Evolutionary conservation across 352 stramenopile genomes (phyloP).

Genomic region (Chloridella minuta): DNA sequence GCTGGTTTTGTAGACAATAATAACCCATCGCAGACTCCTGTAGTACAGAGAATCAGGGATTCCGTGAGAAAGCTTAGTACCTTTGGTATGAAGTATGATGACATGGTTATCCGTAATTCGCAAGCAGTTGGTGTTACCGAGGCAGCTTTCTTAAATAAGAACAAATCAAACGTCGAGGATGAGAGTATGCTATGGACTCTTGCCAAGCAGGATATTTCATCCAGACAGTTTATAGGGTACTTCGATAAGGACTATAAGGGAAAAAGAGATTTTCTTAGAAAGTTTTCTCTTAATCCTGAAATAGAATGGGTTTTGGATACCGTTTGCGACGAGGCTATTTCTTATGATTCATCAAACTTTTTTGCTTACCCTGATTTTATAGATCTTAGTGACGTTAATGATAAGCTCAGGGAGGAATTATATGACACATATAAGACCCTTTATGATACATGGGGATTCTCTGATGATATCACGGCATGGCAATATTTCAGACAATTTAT

Average conservation of each 20-base stretch:
- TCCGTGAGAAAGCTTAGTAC: background rate
- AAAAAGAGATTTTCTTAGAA: background rate
- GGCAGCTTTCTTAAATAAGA: background rate
- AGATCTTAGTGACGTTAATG: background rate
- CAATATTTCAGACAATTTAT: background rate
- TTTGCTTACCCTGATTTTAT: background rate
- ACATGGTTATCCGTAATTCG: background rate
- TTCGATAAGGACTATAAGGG: background rate
- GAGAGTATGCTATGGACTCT: background rate
- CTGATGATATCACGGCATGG: background rate
- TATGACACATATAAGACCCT: background rate
- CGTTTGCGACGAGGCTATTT: background rate
- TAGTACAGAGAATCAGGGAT: background rate
- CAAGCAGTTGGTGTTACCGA: background rate
- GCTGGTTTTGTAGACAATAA: background rate
- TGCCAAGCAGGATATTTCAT: background rate
- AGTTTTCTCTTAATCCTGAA: background rate
- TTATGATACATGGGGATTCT: background rate
- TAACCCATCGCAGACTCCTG: background rate
- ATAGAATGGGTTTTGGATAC: background rate
- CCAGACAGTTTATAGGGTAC: background rate
- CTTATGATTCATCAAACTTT: background rate
- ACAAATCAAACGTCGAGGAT: background rate
- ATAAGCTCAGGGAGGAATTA: background rate
- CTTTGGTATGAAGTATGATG: background rate